Evolutionary conservation across 75 land plant species (phyloP).

Genomic region (Chamaecyparis obtusa): DNA sequence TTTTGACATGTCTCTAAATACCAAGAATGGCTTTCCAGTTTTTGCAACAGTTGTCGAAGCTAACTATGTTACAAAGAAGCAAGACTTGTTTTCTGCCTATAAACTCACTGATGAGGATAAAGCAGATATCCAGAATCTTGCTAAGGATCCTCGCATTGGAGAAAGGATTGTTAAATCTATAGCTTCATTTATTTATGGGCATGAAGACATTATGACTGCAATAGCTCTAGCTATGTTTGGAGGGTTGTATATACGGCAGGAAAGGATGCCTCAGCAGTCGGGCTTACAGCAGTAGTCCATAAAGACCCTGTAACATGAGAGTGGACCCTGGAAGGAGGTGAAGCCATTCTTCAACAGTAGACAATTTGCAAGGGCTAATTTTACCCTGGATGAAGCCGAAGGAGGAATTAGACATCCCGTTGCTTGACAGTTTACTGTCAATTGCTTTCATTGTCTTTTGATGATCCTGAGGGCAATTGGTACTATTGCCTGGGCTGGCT

Average conservation of each 20-base stretch:
- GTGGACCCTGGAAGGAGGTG: conserved; percentile 99
- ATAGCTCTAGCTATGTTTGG: conserved; percentile 98
- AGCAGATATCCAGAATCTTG: conserved; percentile 86
- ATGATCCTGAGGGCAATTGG: too few relatives aligned
- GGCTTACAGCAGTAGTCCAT: conserved; percentile 96
- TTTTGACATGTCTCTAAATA: conserved; percentile 90
- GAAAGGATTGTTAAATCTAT: conserved; percentile 95
- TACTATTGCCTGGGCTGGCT: too few relatives aligned
- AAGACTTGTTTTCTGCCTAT: conserved; percentile 94
- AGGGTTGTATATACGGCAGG: conserved; percentile 99
- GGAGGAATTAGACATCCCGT: conserved; percentile 66
- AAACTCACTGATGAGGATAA: conserved; percentile 98
- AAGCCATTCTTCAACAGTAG: conserved; percentile 77
- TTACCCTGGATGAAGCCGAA: conserved; percentile 58
- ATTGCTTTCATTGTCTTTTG: too few relatives aligned
- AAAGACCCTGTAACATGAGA: conserved; percentile 97
- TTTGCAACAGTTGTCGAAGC: conserved; percentile 99
- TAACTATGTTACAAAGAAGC: conserved; percentile 89
- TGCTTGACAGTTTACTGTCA: conserved; percentile 10
- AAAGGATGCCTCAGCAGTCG: conserved; percentile 99
- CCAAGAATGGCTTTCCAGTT: conserved; percentile 99
- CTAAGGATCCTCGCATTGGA: conserved; percentile 96
- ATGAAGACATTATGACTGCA: conserved; percentile 96
- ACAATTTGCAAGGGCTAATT: conserved; percentile 60
- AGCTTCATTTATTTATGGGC: conserved; percentile 98